These are phyloP conservation scores for Stellera chamaejasme DNA, from an alignment of 345 rosid genomes.

Conservation along the genomic window DNA sequence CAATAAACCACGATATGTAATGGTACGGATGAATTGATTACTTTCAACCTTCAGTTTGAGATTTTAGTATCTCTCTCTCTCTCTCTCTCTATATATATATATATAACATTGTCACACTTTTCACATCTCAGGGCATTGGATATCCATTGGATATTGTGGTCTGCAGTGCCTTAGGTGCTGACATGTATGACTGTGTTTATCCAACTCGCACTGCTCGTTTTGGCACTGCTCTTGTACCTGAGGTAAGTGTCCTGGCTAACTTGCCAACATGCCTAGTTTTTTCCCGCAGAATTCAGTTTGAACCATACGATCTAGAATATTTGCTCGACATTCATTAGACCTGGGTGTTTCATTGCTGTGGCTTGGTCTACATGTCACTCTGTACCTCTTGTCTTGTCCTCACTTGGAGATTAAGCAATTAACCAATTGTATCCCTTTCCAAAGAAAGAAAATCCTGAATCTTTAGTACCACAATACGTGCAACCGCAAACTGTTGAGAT, in stretches of 20 bases:
- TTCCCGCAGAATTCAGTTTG: no score
- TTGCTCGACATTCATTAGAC: no score
- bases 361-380: no score
- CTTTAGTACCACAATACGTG: no score
- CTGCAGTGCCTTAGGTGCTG: slow-evolving; percentile 85
- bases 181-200: slow-evolving; percentile 77
- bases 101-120: neutral
- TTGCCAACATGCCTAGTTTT: no score
- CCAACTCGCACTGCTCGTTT: slow-evolving; percentile 87
- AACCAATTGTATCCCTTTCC: no score
- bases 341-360: no score
- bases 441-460: no score
- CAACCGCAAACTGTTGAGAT: no score
- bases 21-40: slow-evolving; percentile 31
- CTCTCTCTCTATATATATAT: slow-evolving; percentile 3
- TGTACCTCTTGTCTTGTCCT: no score
- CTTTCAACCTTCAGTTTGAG: slow-evolving; percentile 1
- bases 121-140: slow-evolving; percentile 61
- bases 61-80: neutral
- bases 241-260: slow-evolving; percentile 27
- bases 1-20: slow-evolving; percentile 79
- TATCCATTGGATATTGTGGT: slow-evolving; percentile 78
- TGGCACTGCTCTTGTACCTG: slow-evolving; percentile 73
- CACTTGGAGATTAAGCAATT: no score
- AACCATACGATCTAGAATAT: no score